Conservation (phyloP, 2,329 filamentous ascomycete genomes). For the Ascochyta viciae-villosae region DNA sequence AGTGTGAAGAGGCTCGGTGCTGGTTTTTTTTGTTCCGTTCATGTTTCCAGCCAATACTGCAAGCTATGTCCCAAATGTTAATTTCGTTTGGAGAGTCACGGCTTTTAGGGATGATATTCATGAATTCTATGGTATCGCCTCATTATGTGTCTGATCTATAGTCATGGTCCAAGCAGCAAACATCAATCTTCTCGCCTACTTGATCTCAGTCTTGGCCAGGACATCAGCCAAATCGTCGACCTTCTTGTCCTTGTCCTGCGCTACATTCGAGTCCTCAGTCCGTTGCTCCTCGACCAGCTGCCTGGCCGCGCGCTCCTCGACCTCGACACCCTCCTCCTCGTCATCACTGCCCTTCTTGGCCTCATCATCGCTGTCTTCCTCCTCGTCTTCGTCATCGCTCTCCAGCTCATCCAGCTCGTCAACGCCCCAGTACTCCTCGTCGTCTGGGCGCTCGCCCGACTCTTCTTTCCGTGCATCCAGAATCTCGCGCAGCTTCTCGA, state of each 20-base stretch:
- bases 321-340: conserved; percentile 67
- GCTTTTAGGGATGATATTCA: conserved; percentile 2
- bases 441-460: conserved; percentile 57
- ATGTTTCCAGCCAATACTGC: no score
- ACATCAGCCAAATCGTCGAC: conserved; percentile 81
- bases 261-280: conserved; percentile 76
- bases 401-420: conserved; percentile 80
- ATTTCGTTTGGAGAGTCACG: not conserved
- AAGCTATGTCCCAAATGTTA: not conserved
- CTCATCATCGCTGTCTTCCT: conserved; percentile 72
- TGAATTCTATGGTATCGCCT: conserved; percentile 21
- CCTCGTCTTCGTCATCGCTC: conserved; percentile 82
- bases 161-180: not conserved
- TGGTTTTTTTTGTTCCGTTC: not conserved
- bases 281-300: conserved; percentile 73
- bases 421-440: conserved; percentile 59
- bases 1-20: not conserved
- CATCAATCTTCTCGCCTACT: conserved; percentile 21
- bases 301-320: conserved; percentile 49
- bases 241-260: conserved; percentile 73
- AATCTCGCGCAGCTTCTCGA: conserved; percentile 69
- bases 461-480: conserved; percentile 78
- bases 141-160: conserved; percentile 4
- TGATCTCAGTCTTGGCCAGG: conserved; percentile 71
- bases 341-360: conserved; percentile 66